phyloP scores from a whole-genome alignment of 2,329 filamentous ascomycete species.

The Xylariaceae sp. region DNA sequence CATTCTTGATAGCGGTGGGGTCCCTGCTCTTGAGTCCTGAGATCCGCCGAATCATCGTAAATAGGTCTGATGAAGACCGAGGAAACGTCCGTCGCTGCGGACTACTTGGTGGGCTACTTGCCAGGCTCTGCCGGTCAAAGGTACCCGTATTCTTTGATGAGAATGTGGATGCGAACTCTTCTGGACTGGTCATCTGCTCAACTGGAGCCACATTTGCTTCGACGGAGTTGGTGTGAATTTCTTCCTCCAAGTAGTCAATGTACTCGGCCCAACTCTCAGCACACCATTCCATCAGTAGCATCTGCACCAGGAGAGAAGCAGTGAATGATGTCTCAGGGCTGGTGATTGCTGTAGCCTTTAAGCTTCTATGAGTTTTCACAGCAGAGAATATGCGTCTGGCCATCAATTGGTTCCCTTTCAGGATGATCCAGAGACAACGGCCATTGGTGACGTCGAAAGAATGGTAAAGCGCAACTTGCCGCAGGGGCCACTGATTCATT shows the following conservation, averaged over 20 bases:
- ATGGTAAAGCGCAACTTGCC: slow-evolving; percentile 25
- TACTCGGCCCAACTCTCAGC: slow-evolving; percentile 24
- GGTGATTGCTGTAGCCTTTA: slow-evolving; percentile 9
- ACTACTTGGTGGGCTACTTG: neutral
- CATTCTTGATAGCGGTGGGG: neutral
- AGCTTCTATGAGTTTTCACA: slow-evolving; percentile 2
- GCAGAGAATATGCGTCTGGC: slow-evolving; percentile 14
- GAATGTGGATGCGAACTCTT: slow-evolving; percentile 7
- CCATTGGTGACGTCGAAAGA: slow-evolving; percentile 24
- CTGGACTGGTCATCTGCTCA: slow-evolving; percentile 8
- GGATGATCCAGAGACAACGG: slow-evolving; percentile 23
- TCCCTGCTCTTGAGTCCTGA: neutral
- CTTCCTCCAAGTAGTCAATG: slow-evolving; percentile 22
- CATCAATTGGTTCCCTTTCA: slow-evolving; percentile 26
- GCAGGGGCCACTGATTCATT: slow-evolving; percentile 21
- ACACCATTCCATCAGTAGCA: slow-evolving; percentile 27
- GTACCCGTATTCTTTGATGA: slow-evolving; percentile 7
- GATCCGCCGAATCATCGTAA: slow-evolving; percentile 4
- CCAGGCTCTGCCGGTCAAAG: slow-evolving; percentile 1
- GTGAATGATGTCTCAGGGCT: slow-evolving; percentile 20
- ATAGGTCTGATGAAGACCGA: slow-evolving; percentile 8
- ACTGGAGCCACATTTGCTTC: slow-evolving; percentile 18
- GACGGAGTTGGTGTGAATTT: slow-evolving; percentile 1
- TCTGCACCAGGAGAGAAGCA: slow-evolving; percentile 17
- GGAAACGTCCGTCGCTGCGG: slow-evolving; percentile 1